Conservation (phyloP, 495 filamentous ascomycete genomes). For the Aspergillus kassunensis region DNA sequence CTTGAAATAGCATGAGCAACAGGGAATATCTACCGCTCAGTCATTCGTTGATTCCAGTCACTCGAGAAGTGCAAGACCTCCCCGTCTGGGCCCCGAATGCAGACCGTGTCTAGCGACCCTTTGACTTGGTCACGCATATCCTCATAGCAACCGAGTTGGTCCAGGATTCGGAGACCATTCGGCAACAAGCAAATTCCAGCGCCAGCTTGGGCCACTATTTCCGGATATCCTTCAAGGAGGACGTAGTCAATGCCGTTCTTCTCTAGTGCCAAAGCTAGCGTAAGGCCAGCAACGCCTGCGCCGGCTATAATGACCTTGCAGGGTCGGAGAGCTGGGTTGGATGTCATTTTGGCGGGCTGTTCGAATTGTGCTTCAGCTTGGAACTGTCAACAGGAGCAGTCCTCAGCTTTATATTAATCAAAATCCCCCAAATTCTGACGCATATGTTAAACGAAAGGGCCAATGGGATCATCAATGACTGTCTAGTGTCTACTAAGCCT, state of each 20-base stretch:
- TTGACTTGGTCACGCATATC: background rate
- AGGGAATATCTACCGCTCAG: no score
- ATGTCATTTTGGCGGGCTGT: no score
- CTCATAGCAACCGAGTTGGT: constrained; percentile 33
- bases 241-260: background rate
- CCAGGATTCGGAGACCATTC: constrained; percentile 22
- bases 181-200: constrained; percentile 19
- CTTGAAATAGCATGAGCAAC: no score
- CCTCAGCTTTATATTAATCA: no score
- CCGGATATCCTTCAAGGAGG: background rate
- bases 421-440: no score
- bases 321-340: background rate
- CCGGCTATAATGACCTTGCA: background rate
- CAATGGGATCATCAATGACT: no score
- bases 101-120: constrained; percentile 13
- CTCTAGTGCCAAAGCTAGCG: background rate
- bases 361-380: no score
- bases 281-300: background rate
- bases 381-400: no score
- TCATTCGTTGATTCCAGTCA: no score
- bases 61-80: constrained; percentile 8
- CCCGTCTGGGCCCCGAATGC: constrained; percentile 17
- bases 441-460: no score
- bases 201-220: constrained; percentile 9
- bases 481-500: no score